Conservation (phyloP, 2,329 filamentous ascomycete species). For the Volutella citrinella region DNA sequence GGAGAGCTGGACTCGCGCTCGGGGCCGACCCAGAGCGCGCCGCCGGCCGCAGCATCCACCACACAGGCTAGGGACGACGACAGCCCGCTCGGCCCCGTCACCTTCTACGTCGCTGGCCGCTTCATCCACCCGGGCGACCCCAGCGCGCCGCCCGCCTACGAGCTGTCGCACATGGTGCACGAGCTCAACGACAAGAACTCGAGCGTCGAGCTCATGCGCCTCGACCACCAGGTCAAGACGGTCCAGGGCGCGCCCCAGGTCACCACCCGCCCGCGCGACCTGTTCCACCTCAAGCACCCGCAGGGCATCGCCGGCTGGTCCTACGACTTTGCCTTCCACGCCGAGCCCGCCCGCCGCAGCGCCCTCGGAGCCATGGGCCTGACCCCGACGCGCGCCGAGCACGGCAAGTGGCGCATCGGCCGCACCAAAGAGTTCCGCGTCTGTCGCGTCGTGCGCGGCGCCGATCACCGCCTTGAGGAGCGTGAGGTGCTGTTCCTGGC, state of each 20-base stretch:
- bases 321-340: constrained; percentile 30
- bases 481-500: constrained; percentile 28
- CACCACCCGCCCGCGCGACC: constrained; percentile 27
- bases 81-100: constrained; percentile 26
- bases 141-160: constrained; percentile 30
- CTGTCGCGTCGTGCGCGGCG: constrained; percentile 24
- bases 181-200: constrained; percentile 31
- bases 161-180: constrained; percentile 33
- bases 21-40: too few relatives aligned
- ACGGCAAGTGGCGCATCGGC: constrained; percentile 26
- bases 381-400: constrained; percentile 26
- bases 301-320: too few relatives aligned
- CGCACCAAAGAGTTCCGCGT: constrained; percentile 26
- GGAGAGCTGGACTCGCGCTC: too few relatives aligned
- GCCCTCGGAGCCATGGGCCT: too few relatives aligned
- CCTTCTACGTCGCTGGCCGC: constrained; percentile 30
- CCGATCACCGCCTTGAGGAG: constrained; percentile 20
- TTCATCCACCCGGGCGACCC: constrained; percentile 31
- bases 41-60: too few relatives aligned
- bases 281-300: constrained; percentile 35
- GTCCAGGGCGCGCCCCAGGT: constrained; percentile 21
- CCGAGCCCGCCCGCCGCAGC: constrained; percentile 30
- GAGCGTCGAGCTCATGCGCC: constrained; percentile 27
- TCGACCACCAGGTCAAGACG: constrained; percentile 28
- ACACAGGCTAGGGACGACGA: constrained; percentile 6